Base-by-base conservation (phyloP, 2,329 filamentous ascomycete genomes). In the Xylaria sp. region DNA sequence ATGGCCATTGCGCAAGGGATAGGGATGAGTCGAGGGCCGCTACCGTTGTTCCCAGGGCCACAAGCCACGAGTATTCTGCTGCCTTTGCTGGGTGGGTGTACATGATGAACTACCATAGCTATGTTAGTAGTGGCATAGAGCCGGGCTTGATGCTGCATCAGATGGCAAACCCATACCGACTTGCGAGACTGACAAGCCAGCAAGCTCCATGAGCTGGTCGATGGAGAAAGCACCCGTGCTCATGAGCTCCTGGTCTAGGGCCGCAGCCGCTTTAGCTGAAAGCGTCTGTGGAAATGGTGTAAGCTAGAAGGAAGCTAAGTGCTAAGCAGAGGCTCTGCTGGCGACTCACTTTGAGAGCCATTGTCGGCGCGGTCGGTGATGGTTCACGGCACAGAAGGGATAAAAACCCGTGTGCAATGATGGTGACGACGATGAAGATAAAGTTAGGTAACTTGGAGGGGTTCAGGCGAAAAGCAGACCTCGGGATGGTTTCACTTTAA, bases 181-280 rank as follows among this genome's bases (percentile, higher is more conserved):
- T 85, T 98, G 94, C 13, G 95, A 95, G 32, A 98, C 94, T 0
- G 94, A 94, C 0, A 99, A 86, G 0, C 96, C 96, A 52, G 96
- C 96, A 8, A 99, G 84, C 79, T 98, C 96, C 96, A 99, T 98
- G 58, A 99, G 85, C 81, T 99, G 96, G 78, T 98, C 96, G 65
- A 99, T 88, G 12, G 94, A 97, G 82, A 97, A 99, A 9, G 92
- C 94, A 0, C 90, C 89, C 12, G 89, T 88, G 78, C 89, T 92
- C 94, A 99, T 98, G 71, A 99, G 90, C 79, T 99, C 95, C 80
- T 93, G 91, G 79, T 99, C 96, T 20, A 99, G 88, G 57, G 93
- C 92, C 0, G 93, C 91, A 0, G 96, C 96, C 72, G 94, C 93
- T 82, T 96, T 94, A 51, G 95, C 91, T 10, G 91, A 91, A 32